A percentile compares a stretch with the other conserved stretches of the same genome.
Conservation (phyloP, 2,329 filamentous ascomycete species). For the Chrysosporium keratinophilum region DNA sequence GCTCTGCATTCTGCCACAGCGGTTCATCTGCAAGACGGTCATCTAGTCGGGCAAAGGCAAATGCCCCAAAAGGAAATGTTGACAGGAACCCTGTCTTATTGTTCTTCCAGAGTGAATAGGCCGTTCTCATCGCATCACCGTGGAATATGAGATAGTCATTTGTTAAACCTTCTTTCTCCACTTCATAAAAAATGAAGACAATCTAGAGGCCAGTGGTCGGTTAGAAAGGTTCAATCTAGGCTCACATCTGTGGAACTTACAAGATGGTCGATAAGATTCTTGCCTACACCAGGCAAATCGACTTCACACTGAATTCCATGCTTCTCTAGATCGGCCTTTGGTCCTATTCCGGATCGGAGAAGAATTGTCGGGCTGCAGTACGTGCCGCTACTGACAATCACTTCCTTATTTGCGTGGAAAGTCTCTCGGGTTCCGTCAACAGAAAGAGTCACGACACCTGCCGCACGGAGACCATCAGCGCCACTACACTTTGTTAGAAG, state of each 20-base stretch:
- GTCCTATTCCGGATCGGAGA: slow-evolving; percentile 44
- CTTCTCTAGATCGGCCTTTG: slow-evolving; percentile 20
- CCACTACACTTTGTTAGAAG: slow-evolving; percentile 32
- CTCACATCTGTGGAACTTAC: slow-evolving; percentile 30
- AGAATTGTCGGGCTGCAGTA: slow-evolving; percentile 47
- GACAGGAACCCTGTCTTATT: slow-evolving; percentile 50
- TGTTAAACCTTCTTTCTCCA: slow-evolving; percentile 43
- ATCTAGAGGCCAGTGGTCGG: slow-evolving; percentile 30
- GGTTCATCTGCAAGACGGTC: slow-evolving; percentile 46
- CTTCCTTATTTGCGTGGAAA: slow-evolving; percentile 42
- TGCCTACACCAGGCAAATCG: slow-evolving; percentile 27
- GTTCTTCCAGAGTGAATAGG: slow-evolving; percentile 48
- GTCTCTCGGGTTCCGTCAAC: slow-evolving; percentile 33
- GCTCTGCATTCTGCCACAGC: slow-evolving; percentile 45
- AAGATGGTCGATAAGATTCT: slow-evolving; percentile 32
- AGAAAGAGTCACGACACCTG: slow-evolving; percentile 21
- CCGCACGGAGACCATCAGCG: slow-evolving; percentile 33
- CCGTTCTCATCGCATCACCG: slow-evolving; percentile 41
- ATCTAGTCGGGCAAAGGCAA: slow-evolving; percentile 53
- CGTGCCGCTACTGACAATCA: slow-evolving; percentile 42
- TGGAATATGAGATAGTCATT: slow-evolving; percentile 50
- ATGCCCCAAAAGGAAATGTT: slow-evolving; percentile 53
- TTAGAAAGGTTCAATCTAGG: slow-evolving; percentile 8
- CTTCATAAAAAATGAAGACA: slow-evolving; percentile 53
- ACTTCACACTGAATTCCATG: slow-evolving; percentile 21